phyloP scores from a whole-genome alignment of 352 stramenopile species.

The Phytopythium cucurbitacearum region DNA sequence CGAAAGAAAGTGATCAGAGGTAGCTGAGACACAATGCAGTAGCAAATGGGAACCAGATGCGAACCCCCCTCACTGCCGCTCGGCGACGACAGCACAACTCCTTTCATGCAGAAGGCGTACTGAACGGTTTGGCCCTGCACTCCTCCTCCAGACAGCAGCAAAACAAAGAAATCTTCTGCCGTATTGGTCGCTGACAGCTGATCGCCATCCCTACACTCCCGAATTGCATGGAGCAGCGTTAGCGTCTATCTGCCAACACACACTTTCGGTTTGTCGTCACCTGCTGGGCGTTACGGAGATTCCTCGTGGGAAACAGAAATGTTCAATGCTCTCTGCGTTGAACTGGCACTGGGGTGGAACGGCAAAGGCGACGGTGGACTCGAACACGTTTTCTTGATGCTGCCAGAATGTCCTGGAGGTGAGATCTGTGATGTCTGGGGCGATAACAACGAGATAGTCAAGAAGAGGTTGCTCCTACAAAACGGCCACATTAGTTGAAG shows the following conservation, averaged over 20 bases:
- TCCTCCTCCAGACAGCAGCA: constrained; percentile 47
- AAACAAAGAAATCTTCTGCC: constrained; percentile 35
- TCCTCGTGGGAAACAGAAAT: constrained; percentile 65
- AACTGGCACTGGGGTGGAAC: constrained; percentile 66
- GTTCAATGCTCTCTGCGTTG: constrained; percentile 61
- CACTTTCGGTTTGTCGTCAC: neutral
- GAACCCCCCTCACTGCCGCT: constrained; percentile 4
- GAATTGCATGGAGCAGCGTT: too few species aligned
- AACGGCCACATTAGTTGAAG: neutral
- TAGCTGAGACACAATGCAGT: constrained; percentile 40
- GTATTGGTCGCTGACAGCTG: neutral
- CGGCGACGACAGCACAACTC: constrained; percentile 14
- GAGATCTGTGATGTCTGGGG: constrained; percentile 39
- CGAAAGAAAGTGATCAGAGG: constrained; percentile 44
- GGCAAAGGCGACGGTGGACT: constrained; percentile 56
- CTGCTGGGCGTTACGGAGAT: constrained; percentile 9
- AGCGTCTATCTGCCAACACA: too few species aligned
- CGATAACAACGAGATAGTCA: constrained; percentile 48
- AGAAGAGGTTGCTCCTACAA: constrained; percentile 14
- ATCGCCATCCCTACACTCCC: constrained; percentile 1
- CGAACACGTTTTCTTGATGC: constrained; percentile 36
- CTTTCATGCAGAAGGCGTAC: constrained; percentile 56
- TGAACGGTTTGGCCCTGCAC: constrained; percentile 44
- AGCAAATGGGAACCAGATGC: constrained; percentile 34
- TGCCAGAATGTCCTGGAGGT: constrained; percentile 39